Conservation (phyloP, 2,329 filamentous ascomycete species). For the Arachnopeziza araneosa region DNA sequence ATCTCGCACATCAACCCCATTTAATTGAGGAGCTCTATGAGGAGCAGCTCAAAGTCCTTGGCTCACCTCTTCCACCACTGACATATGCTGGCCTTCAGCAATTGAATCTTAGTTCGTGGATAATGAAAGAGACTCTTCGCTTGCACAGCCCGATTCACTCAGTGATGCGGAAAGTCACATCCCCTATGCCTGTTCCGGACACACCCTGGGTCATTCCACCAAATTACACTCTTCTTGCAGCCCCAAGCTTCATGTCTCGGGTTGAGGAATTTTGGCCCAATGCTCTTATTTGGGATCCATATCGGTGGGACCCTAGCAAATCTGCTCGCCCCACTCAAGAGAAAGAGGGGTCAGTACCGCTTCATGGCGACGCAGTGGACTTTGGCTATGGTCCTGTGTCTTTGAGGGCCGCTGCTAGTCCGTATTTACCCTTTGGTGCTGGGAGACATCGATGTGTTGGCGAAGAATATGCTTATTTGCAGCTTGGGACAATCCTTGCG, state of each 20-base stretch:
- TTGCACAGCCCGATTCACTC: conserved; percentile 88
- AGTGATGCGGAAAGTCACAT: conserved; percentile 85
- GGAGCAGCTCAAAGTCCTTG: conserved; percentile 70
- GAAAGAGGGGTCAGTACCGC: conserved; percentile 60
- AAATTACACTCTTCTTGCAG: conserved; percentile 72
- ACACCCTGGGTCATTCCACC: conserved; percentile 76
- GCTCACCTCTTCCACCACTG: conserved; percentile 64
- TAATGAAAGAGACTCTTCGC: conserved; percentile 85
- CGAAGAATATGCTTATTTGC: conserved; percentile 89
- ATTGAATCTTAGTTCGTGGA: conserved; percentile 71
- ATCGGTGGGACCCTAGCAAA: conserved; percentile 59
- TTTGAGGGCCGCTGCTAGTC: conserved; percentile 73
- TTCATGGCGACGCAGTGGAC: conserved; percentile 39
- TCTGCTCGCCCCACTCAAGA: neutral
- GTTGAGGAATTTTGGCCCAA: conserved; percentile 72
- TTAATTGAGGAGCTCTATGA: conserved; percentile 72
- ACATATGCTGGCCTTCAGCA: conserved; percentile 66
- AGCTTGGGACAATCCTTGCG: conserved; percentile 76
- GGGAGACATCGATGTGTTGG: conserved; percentile 90
- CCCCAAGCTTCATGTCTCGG: conserved; percentile 71
- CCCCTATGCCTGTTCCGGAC: conserved; percentile 73
- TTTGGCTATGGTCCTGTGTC: conserved; percentile 87
- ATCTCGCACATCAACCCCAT: conserved; percentile 68
- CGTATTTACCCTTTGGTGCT: conserved; percentile 88
- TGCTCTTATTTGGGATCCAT: conserved; percentile 76